Base-by-base conservation (phyloP, 345 rosid species). In the Cardiospermum halicacabum region DNA sequence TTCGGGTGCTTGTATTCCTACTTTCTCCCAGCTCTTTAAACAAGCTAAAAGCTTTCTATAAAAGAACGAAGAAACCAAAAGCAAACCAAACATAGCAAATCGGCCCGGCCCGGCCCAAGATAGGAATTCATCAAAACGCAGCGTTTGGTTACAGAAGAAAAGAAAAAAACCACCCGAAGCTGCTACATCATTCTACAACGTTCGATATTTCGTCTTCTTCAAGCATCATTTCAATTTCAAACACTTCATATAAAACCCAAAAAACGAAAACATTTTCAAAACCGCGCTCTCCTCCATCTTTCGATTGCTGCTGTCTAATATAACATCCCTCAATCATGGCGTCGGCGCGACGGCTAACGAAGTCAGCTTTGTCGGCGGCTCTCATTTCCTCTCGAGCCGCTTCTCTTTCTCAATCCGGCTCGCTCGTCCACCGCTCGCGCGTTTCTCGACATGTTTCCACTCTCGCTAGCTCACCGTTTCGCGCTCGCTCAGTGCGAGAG, bases 311-410 rank as follows among this genome's bases (percentile, higher is more conserved):
- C 37, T 34, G 9, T 34, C 39, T 34, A 7, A n/a, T n/a, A n/a
- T n/a, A n/a, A n/a, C 34, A 11, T 28, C 22, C 39, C 32, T 8
- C 2, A 3, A 24, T 25, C 5, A 75, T 80, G 84, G 84, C 82
- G 10, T 79, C 80, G 13, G 51, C 82, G 13, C 55, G 75, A 59
- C 69, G 71, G 66, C 60, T 82, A 25, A 55, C 79, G n/a, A 80
- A 67, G 39, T 73, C 75, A 0, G 68, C 75, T 32, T n/a, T 64
- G 10, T 45, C 70, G 10, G 64, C 70, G 10, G 64, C 76, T 48
- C 19, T 77, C 5, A 79, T 59, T 54, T 57, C 78, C 10, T 31
- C 78, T 15, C 43, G 59, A 32, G 2, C 66, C 4, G n/a, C 62
- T 26, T 48, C 58, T 25, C 6, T 45, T 48, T 18, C 64, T 24